phyloP scores from a whole-genome alignment of 148 eudicot genomes.

The Vaccinium vitisidaea region DNA sequence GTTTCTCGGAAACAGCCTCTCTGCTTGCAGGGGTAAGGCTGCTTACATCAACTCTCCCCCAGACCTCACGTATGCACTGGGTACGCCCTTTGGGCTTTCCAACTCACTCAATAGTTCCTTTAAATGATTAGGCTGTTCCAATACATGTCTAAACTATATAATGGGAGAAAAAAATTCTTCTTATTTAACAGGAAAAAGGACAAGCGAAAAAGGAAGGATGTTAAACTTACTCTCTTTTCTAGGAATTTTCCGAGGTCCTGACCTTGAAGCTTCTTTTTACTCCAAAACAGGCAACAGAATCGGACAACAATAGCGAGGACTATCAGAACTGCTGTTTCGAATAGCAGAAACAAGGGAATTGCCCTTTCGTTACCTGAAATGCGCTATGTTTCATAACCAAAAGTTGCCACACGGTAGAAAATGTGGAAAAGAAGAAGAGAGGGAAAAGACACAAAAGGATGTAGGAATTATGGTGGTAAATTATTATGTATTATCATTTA shows the following conservation, averaged over 20 bases:
- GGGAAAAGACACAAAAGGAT: no score
- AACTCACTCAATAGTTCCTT: neutral
- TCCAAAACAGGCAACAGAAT: conserved; percentile 86
- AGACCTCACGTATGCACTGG: no score
- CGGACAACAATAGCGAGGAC: conserved; percentile 50
- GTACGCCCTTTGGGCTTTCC: neutral
- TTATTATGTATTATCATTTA: neutral
- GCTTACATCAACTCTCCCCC: no score
- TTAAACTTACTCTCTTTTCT: conserved; percentile 74
- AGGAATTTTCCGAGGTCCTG: conserved; percentile 74
- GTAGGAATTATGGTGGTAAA: neutral
- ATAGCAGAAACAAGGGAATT: conserved; percentile 62
- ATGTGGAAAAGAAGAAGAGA: neutral
- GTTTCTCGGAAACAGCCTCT: no score
- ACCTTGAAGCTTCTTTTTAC: conserved; percentile 73
- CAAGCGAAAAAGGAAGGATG: neutral
- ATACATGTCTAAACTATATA: neutral
- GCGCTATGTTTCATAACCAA: conserved; percentile 1
- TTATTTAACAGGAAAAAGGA: neutral
- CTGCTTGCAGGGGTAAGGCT: no score
- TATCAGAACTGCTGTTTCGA: conserved; percentile 57
- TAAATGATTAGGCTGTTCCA: neutral
- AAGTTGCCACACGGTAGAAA: neutral
- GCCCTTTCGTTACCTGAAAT: conserved; percentile 66
- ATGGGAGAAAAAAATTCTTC: neutral